Evolutionary conservation across 2,329 filamentous ascomycete species (phyloP).

Genomic region (Hymenoscyphus occultus): DNA sequence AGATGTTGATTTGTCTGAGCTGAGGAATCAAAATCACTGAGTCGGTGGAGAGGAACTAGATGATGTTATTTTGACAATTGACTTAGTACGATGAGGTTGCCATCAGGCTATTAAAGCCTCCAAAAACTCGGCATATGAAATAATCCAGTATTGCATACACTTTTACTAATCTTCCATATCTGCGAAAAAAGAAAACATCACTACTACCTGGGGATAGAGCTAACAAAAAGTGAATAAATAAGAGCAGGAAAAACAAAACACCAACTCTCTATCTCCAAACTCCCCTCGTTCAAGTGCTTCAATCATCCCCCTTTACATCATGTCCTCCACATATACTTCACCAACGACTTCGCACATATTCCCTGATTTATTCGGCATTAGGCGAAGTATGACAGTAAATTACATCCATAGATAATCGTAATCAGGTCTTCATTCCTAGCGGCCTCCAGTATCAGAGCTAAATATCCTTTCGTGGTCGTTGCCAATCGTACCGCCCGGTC

Average conservation of each 20-base stretch:
- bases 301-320: conserved; percentile 7
- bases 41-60: too few relatives aligned
- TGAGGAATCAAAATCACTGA: not conserved
- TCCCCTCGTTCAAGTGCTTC: not conserved
- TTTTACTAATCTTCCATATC: too few relatives aligned
- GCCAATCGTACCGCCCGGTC: not conserved
- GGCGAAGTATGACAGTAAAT: conserved; percentile 5
- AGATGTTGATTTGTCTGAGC: not conserved
- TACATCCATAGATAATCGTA: conserved; percentile 6
- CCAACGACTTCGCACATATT: not conserved
- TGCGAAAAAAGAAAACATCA: too few relatives aligned
- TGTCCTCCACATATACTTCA: conserved; percentile 4
- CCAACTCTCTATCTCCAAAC: not conserved
- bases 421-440: conserved; percentile 3
- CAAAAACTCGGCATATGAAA: too few relatives aligned
- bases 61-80: too few relatives aligned
- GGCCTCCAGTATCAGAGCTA: conserved; percentile 1
- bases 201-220: too few relatives aligned
- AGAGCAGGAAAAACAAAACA: not conserved
- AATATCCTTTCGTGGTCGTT: not conserved
- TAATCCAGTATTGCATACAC: too few relatives aligned
- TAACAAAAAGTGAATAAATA: too few relatives aligned
- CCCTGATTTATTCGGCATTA: not conserved
- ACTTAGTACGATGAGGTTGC: too few relatives aligned
- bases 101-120: too few relatives aligned